Evolutionary conservation across 768 basidiomycete genomes (phyloP).

Genomic region (Naganishia onofrii): DNA sequence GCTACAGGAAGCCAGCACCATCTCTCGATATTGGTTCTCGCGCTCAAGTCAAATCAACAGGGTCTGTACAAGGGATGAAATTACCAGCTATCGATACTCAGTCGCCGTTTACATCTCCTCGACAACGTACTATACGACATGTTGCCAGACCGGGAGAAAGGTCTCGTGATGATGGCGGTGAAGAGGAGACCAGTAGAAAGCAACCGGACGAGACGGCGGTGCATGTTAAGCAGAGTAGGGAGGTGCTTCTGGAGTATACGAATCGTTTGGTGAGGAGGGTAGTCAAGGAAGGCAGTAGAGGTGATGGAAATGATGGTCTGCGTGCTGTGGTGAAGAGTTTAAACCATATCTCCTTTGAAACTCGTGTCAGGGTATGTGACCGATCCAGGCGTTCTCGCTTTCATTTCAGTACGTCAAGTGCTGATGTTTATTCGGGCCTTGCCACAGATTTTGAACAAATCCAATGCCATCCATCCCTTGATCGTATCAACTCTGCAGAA

Average conservation of each 20-base stretch:
- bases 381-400: background rate
- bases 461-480: slow-evolving; percentile 4
- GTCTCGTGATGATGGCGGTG: no score
- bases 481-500: background rate
- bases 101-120: no score
- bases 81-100: no score
- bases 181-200: no score
- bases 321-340: background rate
- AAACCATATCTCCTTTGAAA: slow-evolving; percentile 5
- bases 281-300: background rate
- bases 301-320: background rate
- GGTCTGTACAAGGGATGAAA: no score
- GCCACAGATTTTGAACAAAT: background rate
- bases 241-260: slow-evolving; percentile 4
- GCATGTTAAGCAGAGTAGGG: background rate
- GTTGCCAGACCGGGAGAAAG: no score
- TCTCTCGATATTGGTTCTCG: no score
- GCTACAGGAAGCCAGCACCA: no score
- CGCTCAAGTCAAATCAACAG: no score
- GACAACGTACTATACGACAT: no score
- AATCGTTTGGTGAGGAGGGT: background rate
- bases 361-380: background rate
- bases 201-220: background rate
- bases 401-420: background rate
- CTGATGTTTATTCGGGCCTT: background rate